A percentile compares a stretch with the other conserved stretches of the same genome.
These are phyloP conservation scores for Rachicladosporium sp. DNA, from an alignment of 2,329 filamentous ascomycete genomes.

Conservation along the genomic window DNA sequence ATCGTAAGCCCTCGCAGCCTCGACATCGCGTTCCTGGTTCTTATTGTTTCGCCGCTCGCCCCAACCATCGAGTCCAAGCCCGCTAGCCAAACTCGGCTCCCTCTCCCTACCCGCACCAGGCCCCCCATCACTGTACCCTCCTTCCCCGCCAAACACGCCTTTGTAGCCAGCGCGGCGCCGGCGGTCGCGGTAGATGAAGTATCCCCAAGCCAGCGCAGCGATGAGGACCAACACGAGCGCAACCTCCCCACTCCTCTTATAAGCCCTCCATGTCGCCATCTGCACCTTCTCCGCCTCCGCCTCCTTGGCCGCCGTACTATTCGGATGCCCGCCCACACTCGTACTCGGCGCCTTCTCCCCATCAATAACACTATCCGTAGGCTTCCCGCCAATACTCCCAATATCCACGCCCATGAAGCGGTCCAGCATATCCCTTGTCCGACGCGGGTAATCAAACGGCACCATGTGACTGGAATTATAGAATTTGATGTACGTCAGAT, in stretches of 20 bases:
- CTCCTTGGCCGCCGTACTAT: slow-evolving; percentile 54
- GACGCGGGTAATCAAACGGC: slow-evolving; percentile 79
- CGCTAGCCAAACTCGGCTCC: slow-evolving; percentile 31
- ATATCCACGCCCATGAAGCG: slow-evolving; percentile 93
- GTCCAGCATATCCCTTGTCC: slow-evolving; percentile 90
- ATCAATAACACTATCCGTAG: slow-evolving; percentile 68
- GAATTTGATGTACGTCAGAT: slow-evolving; percentile 89
- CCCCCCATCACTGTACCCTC: no score
- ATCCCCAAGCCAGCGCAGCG: slow-evolving; percentile 62
- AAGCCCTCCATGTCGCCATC: slow-evolving; percentile 77
- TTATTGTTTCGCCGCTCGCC: slow-evolving; percentile 26
- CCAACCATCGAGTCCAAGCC: slow-evolving; percentile 21
- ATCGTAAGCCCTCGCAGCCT: slow-evolving; percentile 48
- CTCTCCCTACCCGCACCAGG: slow-evolving; percentile 31
- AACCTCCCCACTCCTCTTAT: slow-evolving; percentile 75
- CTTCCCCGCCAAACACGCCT: slow-evolving; percentile 25
- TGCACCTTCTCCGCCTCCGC: slow-evolving; percentile 62
- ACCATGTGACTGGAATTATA: slow-evolving; percentile 98
- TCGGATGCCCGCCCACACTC: slow-evolving; percentile 42
- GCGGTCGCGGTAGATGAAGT: slow-evolving; percentile 49
- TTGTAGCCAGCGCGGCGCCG: slow-evolving; percentile 35
- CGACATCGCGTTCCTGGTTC: slow-evolving; percentile 36
- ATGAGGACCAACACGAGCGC: slow-evolving; percentile 72
- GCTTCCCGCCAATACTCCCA: slow-evolving; percentile 67
- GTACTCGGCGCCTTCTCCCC: slow-evolving; percentile 50